phyloP scores from a whole-genome alignment of 495 filamentous ascomycete species.

The Daldinia caldariorum region DNA sequence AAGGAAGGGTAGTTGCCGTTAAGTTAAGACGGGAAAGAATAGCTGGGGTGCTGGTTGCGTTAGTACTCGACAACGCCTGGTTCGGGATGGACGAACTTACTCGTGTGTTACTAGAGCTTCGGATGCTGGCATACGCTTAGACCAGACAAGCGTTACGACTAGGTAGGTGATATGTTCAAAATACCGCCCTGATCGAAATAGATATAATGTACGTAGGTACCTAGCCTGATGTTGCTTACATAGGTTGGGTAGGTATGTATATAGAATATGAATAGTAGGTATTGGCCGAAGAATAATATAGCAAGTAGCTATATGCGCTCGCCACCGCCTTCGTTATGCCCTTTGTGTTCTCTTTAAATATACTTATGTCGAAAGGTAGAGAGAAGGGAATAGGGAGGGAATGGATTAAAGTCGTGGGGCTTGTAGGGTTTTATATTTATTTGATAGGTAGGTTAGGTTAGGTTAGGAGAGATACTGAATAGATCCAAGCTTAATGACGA shows the following conservation, averaged over 20 bases:
- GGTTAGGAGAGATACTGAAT: no score
- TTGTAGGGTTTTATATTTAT: not conserved
- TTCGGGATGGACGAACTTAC: no score
- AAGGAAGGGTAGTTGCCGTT: not conserved
- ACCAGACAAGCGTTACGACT: not conserved
- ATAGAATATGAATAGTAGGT: not conserved
- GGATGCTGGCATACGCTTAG: not conserved
- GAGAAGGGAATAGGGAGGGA: not conserved
- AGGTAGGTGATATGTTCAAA: not conserved
- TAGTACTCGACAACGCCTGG: not conserved
- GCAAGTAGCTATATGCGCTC: not conserved
- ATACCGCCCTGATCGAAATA: not conserved
- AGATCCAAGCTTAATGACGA: no score
- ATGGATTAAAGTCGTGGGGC: not conserved
- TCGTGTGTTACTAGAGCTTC: no score
- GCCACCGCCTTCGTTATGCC: not conserved
- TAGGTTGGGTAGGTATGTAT: constrained; percentile 8
- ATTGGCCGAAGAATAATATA: not conserved
- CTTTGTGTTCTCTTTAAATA: not conserved
- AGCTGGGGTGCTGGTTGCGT: constrained; percentile 3
- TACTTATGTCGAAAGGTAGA: not conserved
- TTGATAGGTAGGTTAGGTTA: not conserved
- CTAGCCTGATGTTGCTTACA: no score
- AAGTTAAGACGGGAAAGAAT: not conserved
- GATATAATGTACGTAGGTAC: not conserved